Evolutionary conservation across 2,329 filamentous ascomycete genomes (phyloP), one percentile per base, ranked within the genome.

Genomic region (Fusarium begoniae): DNA sequence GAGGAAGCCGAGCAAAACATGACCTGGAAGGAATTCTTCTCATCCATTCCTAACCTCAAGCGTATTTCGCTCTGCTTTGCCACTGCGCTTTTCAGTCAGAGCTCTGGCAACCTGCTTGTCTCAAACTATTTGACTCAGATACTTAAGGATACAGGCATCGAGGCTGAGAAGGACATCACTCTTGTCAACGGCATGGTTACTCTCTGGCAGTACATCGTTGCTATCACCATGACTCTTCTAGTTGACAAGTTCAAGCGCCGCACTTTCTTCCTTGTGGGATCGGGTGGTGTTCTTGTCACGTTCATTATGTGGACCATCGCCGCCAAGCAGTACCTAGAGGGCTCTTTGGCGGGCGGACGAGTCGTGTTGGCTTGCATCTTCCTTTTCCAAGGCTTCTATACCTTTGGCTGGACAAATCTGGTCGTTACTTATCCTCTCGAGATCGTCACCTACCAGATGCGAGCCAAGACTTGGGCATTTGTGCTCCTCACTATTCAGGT

Each of bases 371-470:
- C 82, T 2, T 85, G 82, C 62, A 84, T 85, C 63, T 85, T 85
- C 67, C 58, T 85, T 40, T 85, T 84, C 72, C 81, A 84, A 32
- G 80, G 77, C 0, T 84, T 84, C 41, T 85, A 85, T 59, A 84
- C 81, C 1, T 79, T 84, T 40, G 84, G 82, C 3, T 86, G 84
- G 84, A 85, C 83, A 0, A 83, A 83, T 13, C 48, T 86, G 48
- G 80, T 85, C 6, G 83, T 85, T 2, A 83, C 83, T 0, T 86
- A 86, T 54, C 83, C 84, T 3, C 78, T 84, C 1, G 84, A 85
- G 69, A 77, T 85, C 12, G 81, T 84, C 10, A 81, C 83, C 0
- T 83, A 83, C 43, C 80, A 82, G 55, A 84, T 85, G 80, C 81
- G 84, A 12, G 83, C 84, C 58, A 85, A 84, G 76, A 79, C 82